These are phyloP conservation scores for Malus asiatica DNA, from an alignment of 306 rosid genomes.

Conservation along the genomic window DNA sequence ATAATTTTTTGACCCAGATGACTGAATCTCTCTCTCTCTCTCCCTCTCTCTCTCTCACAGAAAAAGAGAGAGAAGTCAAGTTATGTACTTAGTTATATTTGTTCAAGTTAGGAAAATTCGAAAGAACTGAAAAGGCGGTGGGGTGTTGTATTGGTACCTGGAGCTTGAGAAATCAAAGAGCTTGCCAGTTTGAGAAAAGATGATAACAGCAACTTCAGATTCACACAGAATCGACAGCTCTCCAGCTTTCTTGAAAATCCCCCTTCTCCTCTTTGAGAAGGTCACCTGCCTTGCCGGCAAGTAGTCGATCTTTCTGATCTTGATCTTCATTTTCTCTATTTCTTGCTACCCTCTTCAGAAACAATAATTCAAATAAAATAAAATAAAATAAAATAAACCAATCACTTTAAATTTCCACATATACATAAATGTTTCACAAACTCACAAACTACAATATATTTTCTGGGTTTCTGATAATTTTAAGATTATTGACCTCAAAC, in stretches of 20 bases:
- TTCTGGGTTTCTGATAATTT: background rate
- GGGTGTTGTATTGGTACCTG: background rate
- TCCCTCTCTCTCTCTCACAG: background rate
- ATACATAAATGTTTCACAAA: too few relatives aligned
- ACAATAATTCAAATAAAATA: background rate
- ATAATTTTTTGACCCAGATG: background rate
- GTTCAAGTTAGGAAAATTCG: too few relatives aligned
- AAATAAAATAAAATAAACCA: background rate
- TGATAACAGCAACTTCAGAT: too few relatives aligned
- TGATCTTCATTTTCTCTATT: background rate
- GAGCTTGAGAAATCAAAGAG: constrained; percentile 18
- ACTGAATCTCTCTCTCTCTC: background rate
- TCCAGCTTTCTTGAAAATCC: too few relatives aligned
- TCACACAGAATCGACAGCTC: too few relatives aligned
- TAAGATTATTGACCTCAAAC: background rate
- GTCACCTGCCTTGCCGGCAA: too few relatives aligned
- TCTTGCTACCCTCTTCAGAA: background rate
- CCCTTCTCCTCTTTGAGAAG: too few relatives aligned
- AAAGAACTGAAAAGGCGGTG: too few relatives aligned
- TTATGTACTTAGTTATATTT: background rate
- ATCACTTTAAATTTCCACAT: background rate
- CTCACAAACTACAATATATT: too few relatives aligned
- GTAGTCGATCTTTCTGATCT: too few relatives aligned
- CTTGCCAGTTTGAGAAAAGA: constrained; percentile 34
- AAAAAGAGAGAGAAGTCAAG: background rate